Conservation (phyloP, 495 filamentous ascomycete species). For the Daldinia decipiens region DNA sequence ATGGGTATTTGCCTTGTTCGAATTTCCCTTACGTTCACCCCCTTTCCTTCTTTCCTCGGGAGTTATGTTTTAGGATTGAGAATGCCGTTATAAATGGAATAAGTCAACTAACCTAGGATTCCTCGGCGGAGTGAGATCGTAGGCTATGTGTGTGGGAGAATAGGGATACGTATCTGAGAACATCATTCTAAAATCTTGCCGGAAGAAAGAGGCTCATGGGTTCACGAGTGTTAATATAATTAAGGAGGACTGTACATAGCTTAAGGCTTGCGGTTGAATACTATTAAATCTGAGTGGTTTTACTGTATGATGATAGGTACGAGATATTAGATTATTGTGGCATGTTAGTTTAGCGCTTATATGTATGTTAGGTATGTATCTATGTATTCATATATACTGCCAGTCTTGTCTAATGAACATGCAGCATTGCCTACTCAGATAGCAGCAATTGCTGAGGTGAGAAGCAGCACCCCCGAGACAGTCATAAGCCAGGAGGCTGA, state of each 20-base stretch:
- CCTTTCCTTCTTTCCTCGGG: not conserved
- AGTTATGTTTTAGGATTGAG: not conserved
- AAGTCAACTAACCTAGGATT: not conserved
- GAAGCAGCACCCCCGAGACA: not conserved
- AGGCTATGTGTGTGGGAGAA: not conserved
- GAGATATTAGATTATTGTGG: not conserved
- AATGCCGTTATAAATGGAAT: not conserved
- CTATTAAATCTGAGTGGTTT: not conserved
- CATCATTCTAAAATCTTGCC: not conserved
- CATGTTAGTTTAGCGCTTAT: too few species aligned
- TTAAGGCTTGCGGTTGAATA: not conserved
- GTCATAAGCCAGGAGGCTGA: not conserved
- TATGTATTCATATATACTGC: too few species aligned
- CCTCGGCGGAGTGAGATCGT: not conserved
- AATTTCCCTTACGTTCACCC: too few species aligned
- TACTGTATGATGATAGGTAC: not conserved
- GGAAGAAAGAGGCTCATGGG: not conserved
- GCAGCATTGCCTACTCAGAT: not conserved
- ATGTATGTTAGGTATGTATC: too few species aligned
- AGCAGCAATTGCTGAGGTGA: not conserved
- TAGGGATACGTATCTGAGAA: not conserved
- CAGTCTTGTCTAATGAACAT: too few species aligned
- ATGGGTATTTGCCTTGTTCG: not conserved
- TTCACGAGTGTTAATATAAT: not conserved
- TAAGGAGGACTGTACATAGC: not conserved